Evolutionary conservation across 371 early-diverging fungal genomes (phyloP).

Genomic region (Rhizopus microsporus): DNA sequence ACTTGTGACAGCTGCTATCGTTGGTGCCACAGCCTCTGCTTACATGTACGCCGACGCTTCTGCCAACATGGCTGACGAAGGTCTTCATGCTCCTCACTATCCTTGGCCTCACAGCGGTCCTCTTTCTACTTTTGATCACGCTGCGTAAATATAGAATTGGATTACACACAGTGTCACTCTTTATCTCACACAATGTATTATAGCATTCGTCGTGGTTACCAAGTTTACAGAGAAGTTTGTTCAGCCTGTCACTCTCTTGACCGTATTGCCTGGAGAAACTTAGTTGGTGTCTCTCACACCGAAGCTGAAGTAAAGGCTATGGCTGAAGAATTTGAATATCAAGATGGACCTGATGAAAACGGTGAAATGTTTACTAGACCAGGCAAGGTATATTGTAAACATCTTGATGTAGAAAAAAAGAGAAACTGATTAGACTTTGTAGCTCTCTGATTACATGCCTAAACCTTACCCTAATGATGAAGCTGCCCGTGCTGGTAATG

Average conservation of each 20-base stretch:
- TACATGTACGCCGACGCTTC: constrained; percentile 58
- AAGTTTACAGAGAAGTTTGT: constrained; percentile 98
- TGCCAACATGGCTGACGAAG: constrained; percentile 85
- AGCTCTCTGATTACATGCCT: constrained; percentile 93
- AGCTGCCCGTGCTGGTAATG: constrained; percentile 95
- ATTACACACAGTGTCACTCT: neutral
- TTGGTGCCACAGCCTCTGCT: constrained; percentile 57
- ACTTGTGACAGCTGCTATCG: constrained; percentile 59
- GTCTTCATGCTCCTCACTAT: constrained; percentile 87
- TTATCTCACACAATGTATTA: neutral
- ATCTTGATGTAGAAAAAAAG: neutral
- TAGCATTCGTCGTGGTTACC: constrained; percentile 97
- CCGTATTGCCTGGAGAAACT: constrained; percentile 91
- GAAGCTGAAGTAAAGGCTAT: constrained; percentile 91
- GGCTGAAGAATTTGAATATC: constrained; percentile 92
- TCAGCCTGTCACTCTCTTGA: constrained; percentile 96
- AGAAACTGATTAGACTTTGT: constrained; percentile 10
- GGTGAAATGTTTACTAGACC: constrained; percentile 95
- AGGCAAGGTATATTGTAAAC: constrained; percentile 73
- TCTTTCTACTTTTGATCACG: constrained; percentile 91
- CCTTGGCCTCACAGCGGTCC: constrained; percentile 87
- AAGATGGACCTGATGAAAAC: constrained; percentile 93
- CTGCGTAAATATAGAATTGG: constrained; percentile 64
- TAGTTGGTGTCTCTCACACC: constrained; percentile 91
- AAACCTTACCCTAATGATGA: constrained; percentile 96